These are phyloP conservation scores for Lepraria neglecta DNA, from an alignment of 495 filamentous ascomycete species.

Conservation along the genomic window DNA sequence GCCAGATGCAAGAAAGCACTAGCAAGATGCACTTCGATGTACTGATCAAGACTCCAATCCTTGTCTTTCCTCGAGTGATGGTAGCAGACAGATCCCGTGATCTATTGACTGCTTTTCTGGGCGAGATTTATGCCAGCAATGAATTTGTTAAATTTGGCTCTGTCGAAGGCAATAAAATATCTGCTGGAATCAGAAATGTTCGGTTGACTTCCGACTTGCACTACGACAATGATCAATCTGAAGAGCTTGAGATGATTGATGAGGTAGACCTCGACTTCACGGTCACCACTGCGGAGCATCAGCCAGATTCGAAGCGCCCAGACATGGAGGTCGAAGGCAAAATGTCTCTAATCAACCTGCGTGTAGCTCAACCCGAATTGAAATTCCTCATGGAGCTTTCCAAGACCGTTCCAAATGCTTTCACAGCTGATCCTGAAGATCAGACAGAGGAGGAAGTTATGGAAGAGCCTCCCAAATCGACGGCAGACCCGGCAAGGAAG, in stretches of 20 bases:
- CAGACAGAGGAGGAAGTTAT: slow-evolving; percentile 56
- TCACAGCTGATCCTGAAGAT: slow-evolving; percentile 67
- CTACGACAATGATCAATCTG: slow-evolving; percentile 61
- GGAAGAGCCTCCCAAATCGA: slow-evolving; percentile 56
- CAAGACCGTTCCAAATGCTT: slow-evolving; percentile 77
- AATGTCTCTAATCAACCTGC: slow-evolving; percentile 87
- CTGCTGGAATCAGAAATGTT: slow-evolving; percentile 86
- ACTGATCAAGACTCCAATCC: slow-evolving; percentile 85
- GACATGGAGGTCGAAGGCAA: slow-evolving; percentile 86
- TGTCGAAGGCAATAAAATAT: slow-evolving; percentile 78
- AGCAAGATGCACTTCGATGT: slow-evolving; percentile 91
- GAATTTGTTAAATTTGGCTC: slow-evolving; percentile 73
- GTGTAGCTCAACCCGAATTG: slow-evolving; percentile 83
- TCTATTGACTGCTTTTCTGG: slow-evolving; percentile 82
- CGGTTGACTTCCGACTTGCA: slow-evolving; percentile 85
- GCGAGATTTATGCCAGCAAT: slow-evolving; percentile 96
- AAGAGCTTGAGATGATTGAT: slow-evolving; percentile 93
- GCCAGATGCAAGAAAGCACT: slow-evolving; percentile 81
- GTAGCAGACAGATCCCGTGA: slow-evolving; percentile 61
- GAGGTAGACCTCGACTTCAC: slow-evolving; percentile 91
- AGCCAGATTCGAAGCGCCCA: slow-evolving; percentile 66
- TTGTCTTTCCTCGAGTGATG: slow-evolving; percentile 81
- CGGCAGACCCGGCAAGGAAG: slow-evolving; percentile 44
- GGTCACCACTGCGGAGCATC: slow-evolving; percentile 84
- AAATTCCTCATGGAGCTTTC: slow-evolving; percentile 81